Conservation (phyloP, 2,329 filamentous ascomycete genomes). For the Tolypocladium paradoxum region DNA sequence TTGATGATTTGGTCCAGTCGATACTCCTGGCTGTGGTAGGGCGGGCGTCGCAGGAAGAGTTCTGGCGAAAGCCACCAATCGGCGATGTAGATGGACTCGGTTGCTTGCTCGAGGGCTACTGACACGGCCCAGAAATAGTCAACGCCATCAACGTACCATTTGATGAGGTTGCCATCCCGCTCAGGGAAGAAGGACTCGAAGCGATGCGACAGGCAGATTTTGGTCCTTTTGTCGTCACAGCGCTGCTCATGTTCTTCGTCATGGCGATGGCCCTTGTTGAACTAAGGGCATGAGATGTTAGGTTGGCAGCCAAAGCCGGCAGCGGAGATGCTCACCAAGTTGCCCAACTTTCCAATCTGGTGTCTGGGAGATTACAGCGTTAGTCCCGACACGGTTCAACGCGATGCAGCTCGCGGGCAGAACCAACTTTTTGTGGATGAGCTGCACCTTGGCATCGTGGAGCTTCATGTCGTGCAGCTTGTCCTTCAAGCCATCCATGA, state of each 20-base stretch:
- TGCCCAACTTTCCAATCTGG: constrained; percentile 52
- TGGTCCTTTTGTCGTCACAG: constrained; percentile 70
- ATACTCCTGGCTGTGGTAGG: constrained; percentile 74
- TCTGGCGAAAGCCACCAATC: constrained; percentile 97
- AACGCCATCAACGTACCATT: constrained; percentile 95
- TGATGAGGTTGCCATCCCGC: constrained; percentile 72
- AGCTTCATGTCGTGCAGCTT: constrained; percentile 44
- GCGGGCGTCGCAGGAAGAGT: constrained; percentile 74
- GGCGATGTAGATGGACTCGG: constrained; percentile 88
- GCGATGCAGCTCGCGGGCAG: not conserved
- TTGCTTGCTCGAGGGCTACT: constrained; percentile 75
- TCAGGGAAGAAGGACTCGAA: constrained; percentile 89
- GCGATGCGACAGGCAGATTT: constrained; percentile 62
- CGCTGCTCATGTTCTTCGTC: constrained; percentile 83
- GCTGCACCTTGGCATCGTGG: constrained; percentile 43
- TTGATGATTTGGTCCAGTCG: constrained; percentile 80
- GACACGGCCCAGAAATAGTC: constrained; percentile 96
- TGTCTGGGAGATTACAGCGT: constrained; percentile 20
- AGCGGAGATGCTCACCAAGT: constrained; percentile 34
- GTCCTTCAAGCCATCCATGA: constrained; percentile 41
- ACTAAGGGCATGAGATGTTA: constrained; percentile 23
- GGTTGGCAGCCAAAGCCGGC: not conserved
- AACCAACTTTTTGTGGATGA: constrained; percentile 48
- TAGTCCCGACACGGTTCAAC: not conserved
- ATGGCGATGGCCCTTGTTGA: constrained; percentile 84